Evolutionary conservation across 2,329 filamentous ascomycete genomes (phyloP).

Genomic region (Tolypocladium ophioglossoides): DNA sequence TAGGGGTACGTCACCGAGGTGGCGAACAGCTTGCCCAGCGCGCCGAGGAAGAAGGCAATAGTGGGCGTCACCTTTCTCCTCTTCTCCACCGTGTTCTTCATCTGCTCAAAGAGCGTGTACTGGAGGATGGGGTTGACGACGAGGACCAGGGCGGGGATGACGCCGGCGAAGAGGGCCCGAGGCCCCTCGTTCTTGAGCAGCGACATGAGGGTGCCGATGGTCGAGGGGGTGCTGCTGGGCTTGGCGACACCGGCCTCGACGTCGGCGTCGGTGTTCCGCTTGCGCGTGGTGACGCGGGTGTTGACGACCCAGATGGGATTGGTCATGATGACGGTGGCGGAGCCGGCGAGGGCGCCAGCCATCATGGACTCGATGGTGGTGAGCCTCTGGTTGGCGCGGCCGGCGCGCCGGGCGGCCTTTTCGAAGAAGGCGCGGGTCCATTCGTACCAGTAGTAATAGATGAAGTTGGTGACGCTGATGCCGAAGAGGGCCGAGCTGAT

Average conservation of each 20-base stretch:
- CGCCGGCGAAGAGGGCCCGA: conserved; percentile 77
- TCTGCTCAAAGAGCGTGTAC: conserved; percentile 97
- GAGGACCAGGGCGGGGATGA: conserved; percentile 82
- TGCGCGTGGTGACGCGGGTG: conserved; percentile 91
- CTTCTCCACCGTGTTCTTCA: conserved; percentile 83
- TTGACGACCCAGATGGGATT: conserved; percentile 99
- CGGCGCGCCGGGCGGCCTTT: conserved; percentile 60
- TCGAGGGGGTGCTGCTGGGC: conserved; percentile 54
- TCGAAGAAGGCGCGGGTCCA: conserved; percentile 88
- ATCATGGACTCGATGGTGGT: conserved; percentile 91
- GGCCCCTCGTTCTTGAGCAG: conserved; percentile 79
- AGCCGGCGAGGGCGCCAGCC: conserved; percentile 85
- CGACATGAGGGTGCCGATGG: conserved; percentile 68
- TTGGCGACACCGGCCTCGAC: conserved; percentile 26
- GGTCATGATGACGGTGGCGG: conserved; percentile 87
- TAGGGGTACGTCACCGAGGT: conserved; percentile 95
- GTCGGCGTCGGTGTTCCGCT: conserved; percentile 40
- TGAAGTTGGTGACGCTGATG: conserved; percentile 97
- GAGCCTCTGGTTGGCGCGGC: conserved; percentile 68
- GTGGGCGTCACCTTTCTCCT: conserved; percentile 65
- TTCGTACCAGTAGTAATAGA: conserved; percentile 99
- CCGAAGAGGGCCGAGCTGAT: conserved; percentile 92
- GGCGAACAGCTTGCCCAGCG: conserved; percentile 86
- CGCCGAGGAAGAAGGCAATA: conserved; percentile 83
- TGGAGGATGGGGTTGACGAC: conserved; percentile 98